phyloP scores from a whole-genome alignment of 1,139 yeast species.

The Meyerozyma elateridarum region DNA sequence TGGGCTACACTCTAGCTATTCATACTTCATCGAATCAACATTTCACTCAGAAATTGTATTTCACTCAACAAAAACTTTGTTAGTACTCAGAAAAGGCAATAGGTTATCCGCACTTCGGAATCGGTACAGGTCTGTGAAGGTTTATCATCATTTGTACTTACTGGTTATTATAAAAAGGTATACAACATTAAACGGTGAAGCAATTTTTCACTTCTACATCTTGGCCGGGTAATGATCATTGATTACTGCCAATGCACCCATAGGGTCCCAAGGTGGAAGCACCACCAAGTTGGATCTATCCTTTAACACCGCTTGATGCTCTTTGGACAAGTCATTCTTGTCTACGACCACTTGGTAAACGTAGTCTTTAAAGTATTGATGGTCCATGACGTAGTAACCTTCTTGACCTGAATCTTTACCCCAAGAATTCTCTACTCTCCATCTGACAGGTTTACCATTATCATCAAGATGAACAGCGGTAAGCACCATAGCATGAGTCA shows the following conservation, averaged over 20 bases:
- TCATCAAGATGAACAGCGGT: conserved; percentile 17
- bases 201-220: not conserved
- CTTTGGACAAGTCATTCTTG: conserved; percentile 10
- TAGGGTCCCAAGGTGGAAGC: conserved; percentile 18
- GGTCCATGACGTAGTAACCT: conserved; percentile 18
- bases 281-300: conserved; percentile 8
- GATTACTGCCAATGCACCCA: conserved; percentile 16
- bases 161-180: too few species aligned
- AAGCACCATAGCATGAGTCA: conserved; percentile 21
- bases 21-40: not conserved
- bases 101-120: conserved; percentile 18
- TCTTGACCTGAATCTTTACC: conserved; percentile 16
- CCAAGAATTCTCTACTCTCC: conserved; percentile 18
- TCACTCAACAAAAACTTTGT: conserved; percentile 7
- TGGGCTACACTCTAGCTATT: too few species aligned
- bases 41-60: not conserved
- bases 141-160: conserved; percentile 23
- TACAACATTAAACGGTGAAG: too few species aligned
- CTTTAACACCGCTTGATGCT: conserved; percentile 9
- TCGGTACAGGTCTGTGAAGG: conserved; percentile 45
- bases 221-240: conserved; percentile 1
- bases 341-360: conserved; percentile 16
- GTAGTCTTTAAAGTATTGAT: conserved; percentile 17
- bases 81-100: conserved; percentile 25
- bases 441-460: conserved; percentile 13